Evolutionary conservation across 106 monocot genomes (phyloP), one percentile per base, ranked within the genome.

Genomic region (Iris macrosiphon): DNA sequence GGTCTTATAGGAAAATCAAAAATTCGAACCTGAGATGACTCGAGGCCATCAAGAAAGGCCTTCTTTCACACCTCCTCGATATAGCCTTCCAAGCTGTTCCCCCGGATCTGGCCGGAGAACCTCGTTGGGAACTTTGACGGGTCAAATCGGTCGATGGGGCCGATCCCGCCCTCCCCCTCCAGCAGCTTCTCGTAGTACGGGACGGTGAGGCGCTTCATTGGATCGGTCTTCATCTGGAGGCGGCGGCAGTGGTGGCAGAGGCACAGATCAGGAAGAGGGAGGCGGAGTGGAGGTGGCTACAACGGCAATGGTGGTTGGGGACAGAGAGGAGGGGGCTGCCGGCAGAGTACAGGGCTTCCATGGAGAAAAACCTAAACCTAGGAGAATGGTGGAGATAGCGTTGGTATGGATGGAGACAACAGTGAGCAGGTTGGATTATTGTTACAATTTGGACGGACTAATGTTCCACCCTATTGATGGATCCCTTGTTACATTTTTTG

Each of bases 181-280:
- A 89, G 68, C 7, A 95, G 76, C 25, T 64, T 73, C 37, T 95
- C 85, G 57, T 89, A 95, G 61, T 77, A 89, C 14, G 94, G 89
- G 55, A 95, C 79, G 21, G 89, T 89, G 6, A 95, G 85, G 29
- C 95, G 31, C 72, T 89, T 95, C 82, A 80, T 94, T 34, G 94
- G 84, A 73, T 94, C 88, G 49, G 75, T 82, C 74, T 95, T 89
- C 45, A 88, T 69, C 58, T 72, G 27, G 93, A 74, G n/a, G 75
- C 55, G n/a, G 51, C 23, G 29, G 48, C 65, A 9, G 68, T 63
- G 28, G 67, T 16, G 26, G 52, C 30, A 25, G 67, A 34, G n/a
- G 67, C 40, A 27, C 57, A 40, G 26, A 57, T 57, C 35, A 32
- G 1, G 11, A 17, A 9, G n/a, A 22, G 37, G 6, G 15, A 3